Evolutionary conservation across 2,329 filamentous ascomycete species (phyloP).

Genomic region (Zasmidium cellare): DNA sequence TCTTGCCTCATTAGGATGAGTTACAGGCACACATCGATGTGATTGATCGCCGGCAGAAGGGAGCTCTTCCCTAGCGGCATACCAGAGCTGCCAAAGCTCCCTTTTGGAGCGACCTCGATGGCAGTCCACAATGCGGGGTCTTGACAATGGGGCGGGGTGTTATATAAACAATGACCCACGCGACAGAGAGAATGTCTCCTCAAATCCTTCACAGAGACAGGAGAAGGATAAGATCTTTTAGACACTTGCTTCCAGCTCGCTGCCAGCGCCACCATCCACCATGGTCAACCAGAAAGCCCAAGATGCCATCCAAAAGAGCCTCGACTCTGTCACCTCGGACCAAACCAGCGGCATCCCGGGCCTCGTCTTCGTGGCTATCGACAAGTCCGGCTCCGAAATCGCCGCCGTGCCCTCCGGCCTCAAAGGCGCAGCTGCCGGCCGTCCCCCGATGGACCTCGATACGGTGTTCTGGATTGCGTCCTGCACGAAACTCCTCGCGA

Average conservation of each 20-base stretch:
- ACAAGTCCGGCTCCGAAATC: conserved; percentile 45
- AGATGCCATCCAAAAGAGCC: conserved; percentile 38
- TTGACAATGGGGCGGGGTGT: background rate
- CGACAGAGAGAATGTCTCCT: background rate
- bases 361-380: conserved; percentile 46
- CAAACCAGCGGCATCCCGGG: conserved; percentile 39
- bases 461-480: conserved; percentile 59
- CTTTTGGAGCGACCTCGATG: background rate
- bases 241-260: too few relatives aligned
- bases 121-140: background rate
- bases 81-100: background rate
- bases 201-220: too few relatives aligned
- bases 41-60: background rate
- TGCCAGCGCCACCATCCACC: background rate
- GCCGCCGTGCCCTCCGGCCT: conserved; percentile 45
- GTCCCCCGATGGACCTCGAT: conserved; percentile 59
- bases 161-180: background rate
- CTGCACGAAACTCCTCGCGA: conserved; percentile 48
- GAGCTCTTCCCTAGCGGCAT: background rate
- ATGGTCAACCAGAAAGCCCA: conserved; percentile 31
- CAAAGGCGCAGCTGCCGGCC: conserved; percentile 34
- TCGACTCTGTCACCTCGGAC: conserved; percentile 35
- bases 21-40: background rate
- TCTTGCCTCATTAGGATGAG: too few relatives aligned
- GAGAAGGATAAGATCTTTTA: too few relatives aligned